Base-by-base conservation (phyloP, 2,329 filamentous ascomycete species). In the Aspergillus pseudoterreus region DNA sequence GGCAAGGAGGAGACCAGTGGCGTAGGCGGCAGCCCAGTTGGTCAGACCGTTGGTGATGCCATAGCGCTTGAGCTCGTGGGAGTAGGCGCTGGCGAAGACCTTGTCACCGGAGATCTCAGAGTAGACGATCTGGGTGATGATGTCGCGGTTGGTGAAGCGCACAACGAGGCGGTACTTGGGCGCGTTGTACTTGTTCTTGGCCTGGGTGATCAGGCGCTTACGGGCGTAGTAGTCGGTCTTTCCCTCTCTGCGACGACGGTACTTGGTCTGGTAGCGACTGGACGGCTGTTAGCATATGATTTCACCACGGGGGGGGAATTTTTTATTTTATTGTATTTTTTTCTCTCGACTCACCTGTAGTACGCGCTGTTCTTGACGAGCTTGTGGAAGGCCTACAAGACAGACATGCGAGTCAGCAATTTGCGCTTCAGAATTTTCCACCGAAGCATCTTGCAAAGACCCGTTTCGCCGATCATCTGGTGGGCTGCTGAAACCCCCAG, bases 101-200 rank as follows among this genome's bases (percentile, higher is more conserved):
- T 97, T 97, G 87, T 99, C 94, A 72, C 94, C 94, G 64, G 83
- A 85, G 81, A 99, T 88, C 84, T 99, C 94, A 56, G 94, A 95
- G 74, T 84, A 88, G 76, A 99, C 85, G 76, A 99, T 94, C 83
- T 99, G 94, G 81, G 85, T 86, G 81, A 97, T 88, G 82, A 97
- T 95, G 84, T 99, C 92, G 79, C 91, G 90, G 88, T 97, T 95
- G 84, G 90, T 95, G 88, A 95, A 96, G 77, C 94, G 94, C 75
- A 99, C 90, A 65, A 99, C 94, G 73, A 99, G 88, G 74, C 94
- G 90, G 88, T 99, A 97, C 86, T 99, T 99, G 80, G 94, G 94
- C 61, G 94, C 88, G 82, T 95, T 95, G 88, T 97, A 99, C 88
- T 99, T 99, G 90, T 99, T 99, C 90, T 97, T 99, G 82, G 94